These are phyloP conservation scores for Sphaerulina vaccinii DNA, from an alignment of 2,329 filamentous ascomycete species.

Conservation along the genomic window DNA sequence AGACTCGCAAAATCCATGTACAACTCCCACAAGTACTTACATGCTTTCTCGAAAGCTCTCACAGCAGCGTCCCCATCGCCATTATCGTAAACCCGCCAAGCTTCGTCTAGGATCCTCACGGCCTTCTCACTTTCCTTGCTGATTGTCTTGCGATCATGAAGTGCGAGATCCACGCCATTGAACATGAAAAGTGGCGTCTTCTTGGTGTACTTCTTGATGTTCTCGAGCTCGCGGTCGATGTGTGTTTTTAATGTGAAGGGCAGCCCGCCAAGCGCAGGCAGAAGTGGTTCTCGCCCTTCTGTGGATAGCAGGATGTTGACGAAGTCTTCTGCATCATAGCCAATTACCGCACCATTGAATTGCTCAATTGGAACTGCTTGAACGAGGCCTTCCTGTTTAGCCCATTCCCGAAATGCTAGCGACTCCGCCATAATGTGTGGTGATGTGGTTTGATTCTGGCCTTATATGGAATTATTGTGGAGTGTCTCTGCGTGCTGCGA, in stretches of 20 bases:
- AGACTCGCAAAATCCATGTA: neutral
- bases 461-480: neutral
- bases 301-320: slow-evolving; percentile 74
- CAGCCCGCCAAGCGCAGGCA: slow-evolving; percentile 84
- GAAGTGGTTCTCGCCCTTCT: slow-evolving; percentile 75
- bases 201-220: slow-evolving; percentile 59
- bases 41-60: slow-evolving; percentile 77
- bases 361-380: slow-evolving; percentile 13
- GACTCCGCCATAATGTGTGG: slow-evolving; percentile 15
- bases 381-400: slow-evolving; percentile 15
- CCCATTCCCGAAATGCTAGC: slow-evolving; percentile 26
- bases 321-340: slow-evolving; percentile 71
- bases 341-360: slow-evolving; percentile 38
- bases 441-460: neutral
- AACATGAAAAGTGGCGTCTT: slow-evolving; percentile 89
- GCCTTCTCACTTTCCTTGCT: slow-evolving; percentile 30
- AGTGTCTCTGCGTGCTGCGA: too few species aligned
- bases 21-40: slow-evolving; percentile 48
- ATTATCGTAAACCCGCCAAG: slow-evolving; percentile 84
- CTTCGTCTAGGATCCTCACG: slow-evolving; percentile 47
- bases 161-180: slow-evolving; percentile 67
- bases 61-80: slow-evolving; percentile 79
- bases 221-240: slow-evolving; percentile 73
- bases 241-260: slow-evolving; percentile 72
- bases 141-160: slow-evolving; percentile 30